Base-by-base conservation (phyloP, 768 basidiomycete species). In the Lactarius quietus region DNA sequence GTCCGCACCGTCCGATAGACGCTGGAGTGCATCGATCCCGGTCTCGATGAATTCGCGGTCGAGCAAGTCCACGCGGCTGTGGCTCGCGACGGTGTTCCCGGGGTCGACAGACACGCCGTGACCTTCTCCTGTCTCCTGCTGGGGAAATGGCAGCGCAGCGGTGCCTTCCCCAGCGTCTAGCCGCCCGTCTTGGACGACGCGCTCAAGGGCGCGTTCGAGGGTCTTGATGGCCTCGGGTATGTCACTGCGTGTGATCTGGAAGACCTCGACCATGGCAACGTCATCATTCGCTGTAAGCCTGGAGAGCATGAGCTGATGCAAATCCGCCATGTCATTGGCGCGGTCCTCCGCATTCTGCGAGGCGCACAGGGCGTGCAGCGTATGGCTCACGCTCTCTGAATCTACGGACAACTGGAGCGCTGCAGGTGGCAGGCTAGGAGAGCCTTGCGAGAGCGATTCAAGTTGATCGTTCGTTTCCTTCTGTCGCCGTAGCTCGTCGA, bases 201-300 rank as follows among this genome's bases (percentile, higher is more conserved):
- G 69, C 76, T 86, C 86, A 57, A 90, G 76, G 17, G 84, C 85
- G 29, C 90, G 76, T 75, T 90, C 89, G 20, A 93, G 78, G 4
- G 90, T 86, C 76, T 90, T 90, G 73, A 92, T 85, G 15, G 89
- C 89, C 73, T 93, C 91, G 1, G 87, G 86, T 82, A 90, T 87
- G 73, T 90, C 88, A 52, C 84, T 83, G 54, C 84, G 77, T 35
- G 80, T 80, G 52, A 88, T 82, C 68, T 88, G 84, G 45, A 91
- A 77, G 1, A 86, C 81, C 23, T 80, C 77, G 35, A 90, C 75
- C 80, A 91, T 84, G 68, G 85, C 82, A 10, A 78, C 82, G 70
- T 92, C 90, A 68, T 77, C 86, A 59, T 82, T 82, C 9, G 82
- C 78, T 59, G 80, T 77, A 31, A 89, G 76, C 18, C 87, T 87